Evolutionary conservation across 805 yeast species (phyloP), one percentile per base, ranked within the genome.

Genomic region (Candida railenensis): DNA sequence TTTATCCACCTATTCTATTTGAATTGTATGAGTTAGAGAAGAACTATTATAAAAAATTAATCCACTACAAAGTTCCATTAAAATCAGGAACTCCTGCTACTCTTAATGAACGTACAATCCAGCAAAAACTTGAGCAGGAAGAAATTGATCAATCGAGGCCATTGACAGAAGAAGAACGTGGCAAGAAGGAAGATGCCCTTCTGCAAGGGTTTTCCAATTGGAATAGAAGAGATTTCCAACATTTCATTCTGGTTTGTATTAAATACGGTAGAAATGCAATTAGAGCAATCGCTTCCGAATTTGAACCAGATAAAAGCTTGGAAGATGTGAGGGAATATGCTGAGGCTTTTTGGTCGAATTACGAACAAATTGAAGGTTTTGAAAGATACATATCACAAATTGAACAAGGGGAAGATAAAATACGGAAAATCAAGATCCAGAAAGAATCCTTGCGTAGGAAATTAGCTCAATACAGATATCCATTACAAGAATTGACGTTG

Each of bases 381-480:
- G 99, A 94, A 54, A 79, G 88, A 52, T 89, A 85, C 63, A 67
- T 91, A 45, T 72, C 77, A 16, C 92, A 84, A 56, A 89, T 94
- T 50, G 96, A 90, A 58, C 76, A 79, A 3, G 99, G 98, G 14
- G 98, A 94, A 61, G 96, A 90, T 50, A 86, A 80, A 62, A 77
- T 87, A 21, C 72, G 81, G 40, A 82, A 80, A 56, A 61, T 77
- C 8, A 78, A 77, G 55, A 67, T 82, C 28, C 97, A 90, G 58
- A 87, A 83, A 61, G 96, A 88, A 63, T 78, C 89, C 16, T 71
- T 94, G 46, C 79, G 91, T 57, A 73, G 85, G 50, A 91, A 92
- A 63, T 67, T 94, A 25, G 77, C 86, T 19, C 75, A 77, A 51
- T 88, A 83, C 63, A 69, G 71, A 34, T 83, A 82, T 51, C 99